A percentile compares a stretch with the other conserved stretches of the same genome.
Evolutionary conservation across 1,284 basidiomycete genomes (phyloP).

Genomic region (Apiotrichum siamense): DNA sequence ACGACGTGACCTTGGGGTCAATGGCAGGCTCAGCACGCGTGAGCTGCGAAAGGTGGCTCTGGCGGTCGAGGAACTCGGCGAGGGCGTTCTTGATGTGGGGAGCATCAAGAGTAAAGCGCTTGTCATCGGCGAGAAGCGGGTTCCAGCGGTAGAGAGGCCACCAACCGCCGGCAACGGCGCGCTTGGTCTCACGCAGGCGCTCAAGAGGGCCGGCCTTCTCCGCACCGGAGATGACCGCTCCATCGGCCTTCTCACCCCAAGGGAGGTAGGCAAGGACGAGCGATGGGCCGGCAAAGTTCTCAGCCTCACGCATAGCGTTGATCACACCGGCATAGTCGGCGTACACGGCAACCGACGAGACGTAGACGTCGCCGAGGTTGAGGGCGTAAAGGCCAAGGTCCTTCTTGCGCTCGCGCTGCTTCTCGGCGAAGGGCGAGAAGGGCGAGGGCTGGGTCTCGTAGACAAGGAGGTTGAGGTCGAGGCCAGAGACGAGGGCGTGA

Average conservation of each 20-base stretch:
- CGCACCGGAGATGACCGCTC: conserved; percentile 58
- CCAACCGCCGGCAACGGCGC: conserved; percentile 91
- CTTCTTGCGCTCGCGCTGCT: conserved; percentile 61
- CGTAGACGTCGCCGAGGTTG: conserved; percentile 96
- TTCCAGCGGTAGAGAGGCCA: conserved; percentile 99
- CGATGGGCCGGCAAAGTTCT: conserved; percentile 81
- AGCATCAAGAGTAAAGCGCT: conserved; percentile 82
- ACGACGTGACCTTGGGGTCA: conserved; percentile 75
- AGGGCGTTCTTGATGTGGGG: conserved; percentile 91
- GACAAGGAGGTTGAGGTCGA: conserved; percentile 92
- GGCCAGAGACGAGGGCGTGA: conserved; percentile 81
- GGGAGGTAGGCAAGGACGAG: conserved; percentile 94
- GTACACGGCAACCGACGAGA: conserved; percentile 91
- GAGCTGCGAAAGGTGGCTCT: conserved; percentile 92
- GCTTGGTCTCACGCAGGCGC: conserved; percentile 92
- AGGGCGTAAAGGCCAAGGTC: conserved; percentile 95
- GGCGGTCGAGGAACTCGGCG: conserved; percentile 89
- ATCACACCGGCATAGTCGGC: conserved; percentile 93
- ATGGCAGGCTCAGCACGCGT: conserved; percentile 70
- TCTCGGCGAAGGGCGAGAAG: conserved; percentile 54
- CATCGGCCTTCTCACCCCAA: conserved; percentile 57
- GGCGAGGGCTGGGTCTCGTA: conserved; percentile 82
- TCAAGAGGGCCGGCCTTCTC: conserved; percentile 70
- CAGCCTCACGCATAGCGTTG: conserved; percentile 87
- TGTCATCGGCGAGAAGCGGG: conserved; percentile 76